Base-by-base conservation (phyloP, 371 early-diverging fungal genomes). In the Fennellomyces sp. region DNA sequence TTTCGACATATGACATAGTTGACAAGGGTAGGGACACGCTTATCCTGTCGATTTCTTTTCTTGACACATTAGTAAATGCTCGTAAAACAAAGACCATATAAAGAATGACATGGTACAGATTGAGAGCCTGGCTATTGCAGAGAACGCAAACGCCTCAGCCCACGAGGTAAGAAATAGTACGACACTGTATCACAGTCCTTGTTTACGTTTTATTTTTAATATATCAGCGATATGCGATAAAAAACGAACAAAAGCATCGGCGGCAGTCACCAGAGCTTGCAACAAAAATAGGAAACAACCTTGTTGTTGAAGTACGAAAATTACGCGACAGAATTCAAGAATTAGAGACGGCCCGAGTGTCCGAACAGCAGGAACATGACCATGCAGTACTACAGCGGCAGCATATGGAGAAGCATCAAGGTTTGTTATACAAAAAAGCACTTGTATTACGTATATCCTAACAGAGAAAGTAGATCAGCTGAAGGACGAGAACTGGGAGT, bases 321-420 rank as follows among this genome's bases (percentile, higher is more conserved):
- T 50, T 76, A 49, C 74, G 69, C 45, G 63, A 52, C n/a, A 61
- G 61, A 42, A 73, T 78, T 58, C 72, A 80, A 61, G 77, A 78
- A 47, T 72, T 81, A 15, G 84, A 85, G 41, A 72, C 76, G 29
- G 66, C 71, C 15, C 78, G 75, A 42, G 72, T 64, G 17, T 83
- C 83, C 38, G 69, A 70, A 33, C 80, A 76, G 21, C 75, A 72
- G n/a, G 73, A 72, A 29, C 64, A 80, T 27, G 85, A 87, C 41
- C 64, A 72, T 23, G 63, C 80, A 41, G 68, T 67, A 28, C 76
- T 75, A 38, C 76, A 81, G 38, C 41, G 75, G 15, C 66, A 74
- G 8, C 62, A 69, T 12, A 66, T 68, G 23, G 73, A 78, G 39
- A 75, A 82, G 58, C 64, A 60, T 13, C 78, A 82, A 68, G 78